Evolutionary conservation across 192 early-diverging fungal genomes (phyloP).

Genomic region (Helicostylum pulchrum): DNA sequence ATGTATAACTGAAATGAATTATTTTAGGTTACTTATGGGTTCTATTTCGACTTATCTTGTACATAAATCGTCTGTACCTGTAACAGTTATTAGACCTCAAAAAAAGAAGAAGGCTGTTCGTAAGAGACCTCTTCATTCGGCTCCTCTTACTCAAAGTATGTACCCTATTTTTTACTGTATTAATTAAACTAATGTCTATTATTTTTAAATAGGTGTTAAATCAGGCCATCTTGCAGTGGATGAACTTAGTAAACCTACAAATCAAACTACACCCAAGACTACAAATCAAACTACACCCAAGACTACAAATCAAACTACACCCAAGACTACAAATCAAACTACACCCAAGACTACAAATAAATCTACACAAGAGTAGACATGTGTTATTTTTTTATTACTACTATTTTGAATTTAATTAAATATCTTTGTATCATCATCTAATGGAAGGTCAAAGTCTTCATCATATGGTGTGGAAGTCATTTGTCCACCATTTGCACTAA

Average conservation of each 20-base stretch:
- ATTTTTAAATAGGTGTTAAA: slow-evolving; percentile 14
- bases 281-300: too few species aligned
- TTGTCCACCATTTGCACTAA: slow-evolving; percentile 18
- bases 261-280: neutral
- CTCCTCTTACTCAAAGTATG: slow-evolving; percentile 26
- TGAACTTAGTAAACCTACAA: slow-evolving; percentile 4
- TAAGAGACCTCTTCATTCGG: slow-evolving; percentile 15
- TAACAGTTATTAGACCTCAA: slow-evolving; percentile 46
- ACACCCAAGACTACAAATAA: too few species aligned
- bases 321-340: too few species aligned
- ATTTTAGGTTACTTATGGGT: slow-evolving; percentile 44
- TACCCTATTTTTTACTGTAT: neutral
- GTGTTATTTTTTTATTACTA: slow-evolving; percentile 5
- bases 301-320: too few species aligned
- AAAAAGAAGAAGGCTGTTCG: slow-evolving; percentile 38
- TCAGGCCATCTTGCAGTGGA: slow-evolving; percentile 19
- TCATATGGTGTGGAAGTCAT: slow-evolving; percentile 9
- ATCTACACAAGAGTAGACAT: neutral
- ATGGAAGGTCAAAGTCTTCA: slow-evolving; percentile 22
- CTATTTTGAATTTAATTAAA: neutral
- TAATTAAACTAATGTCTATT: neutral
- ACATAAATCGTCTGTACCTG: slow-evolving; percentile 51
- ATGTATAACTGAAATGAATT: neutral
- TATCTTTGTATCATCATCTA: slow-evolving; percentile 14
- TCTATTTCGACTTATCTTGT: slow-evolving; percentile 53